Evolutionary conservation across 1,139 yeast genomes (phyloP).

Genomic region (Lodderomyces parapsilosis): DNA sequence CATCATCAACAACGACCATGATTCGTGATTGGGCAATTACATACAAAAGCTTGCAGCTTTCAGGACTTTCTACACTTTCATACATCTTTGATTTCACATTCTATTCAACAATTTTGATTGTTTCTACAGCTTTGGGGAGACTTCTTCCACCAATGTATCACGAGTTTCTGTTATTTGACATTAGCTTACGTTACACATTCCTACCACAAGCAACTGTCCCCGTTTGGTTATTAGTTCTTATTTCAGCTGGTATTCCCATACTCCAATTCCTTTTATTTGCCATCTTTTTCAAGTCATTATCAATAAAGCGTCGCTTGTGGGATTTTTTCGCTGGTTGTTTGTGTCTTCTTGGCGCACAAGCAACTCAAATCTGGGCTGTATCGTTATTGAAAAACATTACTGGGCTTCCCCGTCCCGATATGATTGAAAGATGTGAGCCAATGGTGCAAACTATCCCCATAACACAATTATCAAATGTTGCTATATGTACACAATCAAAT

Average conservation of each 20-base stretch:
- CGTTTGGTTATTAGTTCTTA: conserved; percentile 24
- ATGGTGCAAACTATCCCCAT: conserved; percentile 12
- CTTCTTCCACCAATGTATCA: conserved; percentile 36
- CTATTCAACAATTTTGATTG: conserved; percentile 22
- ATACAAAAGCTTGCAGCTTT: conserved; percentile 14
- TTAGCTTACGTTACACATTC: conserved; percentile 30
- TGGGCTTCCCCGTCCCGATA: conserved; percentile 50
- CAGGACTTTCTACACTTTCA: conserved; percentile 27
- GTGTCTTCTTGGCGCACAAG: conserved; percentile 38
- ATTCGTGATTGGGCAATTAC: conserved; percentile 14
- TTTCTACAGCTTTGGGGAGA: conserved; percentile 32
- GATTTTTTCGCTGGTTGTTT: conserved; percentile 39
- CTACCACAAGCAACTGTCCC: conserved; percentile 37
- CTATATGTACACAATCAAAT: conserved; percentile 32
- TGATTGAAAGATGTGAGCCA: conserved; percentile 44
- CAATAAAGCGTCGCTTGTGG: conserved; percentile 34
- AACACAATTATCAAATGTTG: conserved; percentile 29
- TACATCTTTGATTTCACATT: conserved; percentile 38
- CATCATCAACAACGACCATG: conserved; percentile 2
- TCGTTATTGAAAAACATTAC: conserved; percentile 43
- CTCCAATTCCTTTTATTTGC: conserved; percentile 26
- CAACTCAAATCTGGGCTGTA: conserved; percentile 40
- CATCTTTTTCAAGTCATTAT: conserved; percentile 16
- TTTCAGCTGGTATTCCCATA: conserved; percentile 34
- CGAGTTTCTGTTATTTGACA: conserved; percentile 40